phyloP scores from a whole-genome alignment of 2,329 filamentous ascomycete genomes.

The Trichoderma pleuroti region DNA sequence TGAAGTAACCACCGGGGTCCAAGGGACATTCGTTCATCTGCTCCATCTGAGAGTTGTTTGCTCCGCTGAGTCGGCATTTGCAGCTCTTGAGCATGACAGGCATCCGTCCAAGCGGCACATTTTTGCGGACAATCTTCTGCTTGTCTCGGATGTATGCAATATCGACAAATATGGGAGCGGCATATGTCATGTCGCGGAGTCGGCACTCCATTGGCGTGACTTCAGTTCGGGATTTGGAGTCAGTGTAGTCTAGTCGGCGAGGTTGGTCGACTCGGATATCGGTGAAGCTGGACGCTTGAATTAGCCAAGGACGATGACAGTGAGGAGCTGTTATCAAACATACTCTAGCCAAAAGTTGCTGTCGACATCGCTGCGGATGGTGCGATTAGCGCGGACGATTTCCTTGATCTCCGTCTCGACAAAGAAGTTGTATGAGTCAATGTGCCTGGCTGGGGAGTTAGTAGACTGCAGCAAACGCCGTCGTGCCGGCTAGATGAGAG shows the following conservation, averaged over 20 bases:
- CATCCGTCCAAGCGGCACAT: conserved; percentile 81
- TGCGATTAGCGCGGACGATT: conserved; percentile 87
- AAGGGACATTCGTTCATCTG: conserved; percentile 91
- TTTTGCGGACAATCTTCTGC: conserved; percentile 68
- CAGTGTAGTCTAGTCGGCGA: conserved; percentile 71
- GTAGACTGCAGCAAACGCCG: conserved; percentile 5
- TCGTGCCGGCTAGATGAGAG: not conserved
- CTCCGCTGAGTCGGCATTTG: conserved; percentile 81
- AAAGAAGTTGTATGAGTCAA: conserved; percentile 99
- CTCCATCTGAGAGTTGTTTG: conserved; percentile 84
- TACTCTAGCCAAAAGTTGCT: conserved; percentile 85
- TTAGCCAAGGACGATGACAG: conserved; percentile 3
- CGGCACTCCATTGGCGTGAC: conserved; percentile 96
- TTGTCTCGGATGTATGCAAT: conserved; percentile 85
- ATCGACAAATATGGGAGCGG: conserved; percentile 89
- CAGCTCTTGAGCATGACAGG: conserved; percentile 97
- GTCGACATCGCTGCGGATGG: conserved; percentile 87
- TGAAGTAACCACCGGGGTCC: conserved; percentile 96
- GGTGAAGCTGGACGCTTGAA: conserved; percentile 54
- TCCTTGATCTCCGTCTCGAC: conserved; percentile 95
- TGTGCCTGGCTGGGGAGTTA: conserved; percentile 53
- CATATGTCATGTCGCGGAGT: conserved; percentile 95
- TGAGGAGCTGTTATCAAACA: conserved; percentile 24
- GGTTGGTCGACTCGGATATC: conserved; percentile 86
- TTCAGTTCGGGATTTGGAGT: conserved; percentile 65